Evolutionary conservation across 768 basidiomycete genomes (phyloP).

Genomic region (Rhodosporidiobolus sp.): DNA sequence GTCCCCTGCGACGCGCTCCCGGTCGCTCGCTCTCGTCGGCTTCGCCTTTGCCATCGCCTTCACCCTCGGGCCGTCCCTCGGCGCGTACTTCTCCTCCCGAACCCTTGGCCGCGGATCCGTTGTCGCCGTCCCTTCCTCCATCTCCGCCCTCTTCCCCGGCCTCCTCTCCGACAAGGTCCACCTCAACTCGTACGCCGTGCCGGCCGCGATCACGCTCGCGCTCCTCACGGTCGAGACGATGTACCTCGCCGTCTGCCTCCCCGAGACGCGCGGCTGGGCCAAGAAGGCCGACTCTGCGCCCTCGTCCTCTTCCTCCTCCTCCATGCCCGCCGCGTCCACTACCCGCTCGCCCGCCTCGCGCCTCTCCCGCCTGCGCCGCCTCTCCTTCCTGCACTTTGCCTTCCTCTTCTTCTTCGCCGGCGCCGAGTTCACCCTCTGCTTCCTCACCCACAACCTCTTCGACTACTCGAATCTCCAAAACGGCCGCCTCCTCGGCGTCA

Average conservation of each 20-base stretch:
- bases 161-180: slow-evolving; percentile 50
- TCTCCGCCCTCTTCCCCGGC: neutral
- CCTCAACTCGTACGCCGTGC: slow-evolving; percentile 83
- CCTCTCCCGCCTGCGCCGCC: slow-evolving; percentile 55
- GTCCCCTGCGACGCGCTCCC: slow-evolving; percentile 68
- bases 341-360: slow-evolving; percentile 16
- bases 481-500: slow-evolving; percentile 75
- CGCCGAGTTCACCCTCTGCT: slow-evolving; percentile 93
- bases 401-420: slow-evolving; percentile 85
- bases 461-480: slow-evolving; percentile 58
- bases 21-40: slow-evolving; percentile 84
- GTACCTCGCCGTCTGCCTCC: slow-evolving; percentile 70
- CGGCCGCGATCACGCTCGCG: slow-evolving; percentile 77
- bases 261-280: slow-evolving; percentile 70
- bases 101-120: slow-evolving; percentile 15
- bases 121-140: neutral
- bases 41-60: slow-evolving; percentile 97
- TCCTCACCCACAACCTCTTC: slow-evolving; percentile 84
- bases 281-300: slow-evolving; percentile 45
- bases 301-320: slow-evolving; percentile 63
- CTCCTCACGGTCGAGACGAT: slow-evolving; percentile 74
- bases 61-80: slow-evolving; percentile 79
- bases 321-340: slow-evolving; percentile 66
- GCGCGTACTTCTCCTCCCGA: slow-evolving; percentile 90
- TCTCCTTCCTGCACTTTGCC: slow-evolving; percentile 69